Base-by-base conservation (phyloP, 495 filamentous ascomycete genomes). In the Penicillium dipodomyicola region DNA sequence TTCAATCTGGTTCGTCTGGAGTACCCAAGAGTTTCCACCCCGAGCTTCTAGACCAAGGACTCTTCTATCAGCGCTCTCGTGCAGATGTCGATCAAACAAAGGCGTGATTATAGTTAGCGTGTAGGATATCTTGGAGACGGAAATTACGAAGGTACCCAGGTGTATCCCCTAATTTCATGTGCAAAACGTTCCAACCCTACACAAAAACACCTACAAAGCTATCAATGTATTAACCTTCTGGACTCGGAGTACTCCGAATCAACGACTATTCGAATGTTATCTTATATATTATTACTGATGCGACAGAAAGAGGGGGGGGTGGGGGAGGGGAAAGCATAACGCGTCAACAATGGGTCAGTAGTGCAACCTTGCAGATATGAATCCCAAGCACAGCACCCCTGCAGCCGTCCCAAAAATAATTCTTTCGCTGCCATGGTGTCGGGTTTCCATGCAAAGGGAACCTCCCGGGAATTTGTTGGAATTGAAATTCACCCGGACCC, bases 401-500 rank as follows among this genome's bases (percentile, higher is more conserved):
- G 59, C 49, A 57, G 52, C 30, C 51, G 14, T 23, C 37, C 56
- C 43, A 54, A 53, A 59, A 59, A 52, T 33, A 54, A 57, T 11
- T 8, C 29, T 25, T 42, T 49, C n/a, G 56, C 30, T 54, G 49
- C 64, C 64, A 62, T 57, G 47, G 59, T 43, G 40, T 50, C 56
- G 65, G 65, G 52, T 53, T 65, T 40, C 58, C 58, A 58, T 63
- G 35, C 43, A 39, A 15, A 49, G 39, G 62, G 62, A 58, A 57
- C 54, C 47, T 22, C 48, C 53, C 48, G 51, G 47, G 23, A 42
- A 42, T 58, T 48, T 46, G 48, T 63, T 63, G 20, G n/a, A 20
- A 61, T 46, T 50, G 61, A 56, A 52, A 42, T 49, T 50, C 30
- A 40, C 52, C 55, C 50, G 53, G 63, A 66, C 66, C 65, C 66